Evolutionary conservation across 2,329 filamentous ascomycete genomes (phyloP), one percentile per base, ranked within the genome.

Genomic region (Fusarium pseudoanthophilum): DNA sequence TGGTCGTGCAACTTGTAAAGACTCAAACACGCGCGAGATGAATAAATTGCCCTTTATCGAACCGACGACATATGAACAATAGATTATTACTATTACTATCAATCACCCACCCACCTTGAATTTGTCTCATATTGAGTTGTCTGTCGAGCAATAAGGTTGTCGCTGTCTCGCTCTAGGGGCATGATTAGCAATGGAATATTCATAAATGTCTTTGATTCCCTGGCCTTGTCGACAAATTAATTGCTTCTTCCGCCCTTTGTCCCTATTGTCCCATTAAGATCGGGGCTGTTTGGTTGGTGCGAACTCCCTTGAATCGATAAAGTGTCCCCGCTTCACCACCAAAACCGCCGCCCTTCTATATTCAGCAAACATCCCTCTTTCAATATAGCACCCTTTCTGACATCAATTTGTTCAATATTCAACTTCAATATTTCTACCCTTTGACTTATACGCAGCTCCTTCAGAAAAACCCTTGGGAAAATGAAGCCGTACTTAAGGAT

Each of bases 401-500:
- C 39, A 57, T 37, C 32, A 45, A 26, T 58, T 43, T 36, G 42
- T 55, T 52, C 57, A 60, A 60, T 52, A 60, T 71, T 73, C 73
- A 64, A 64, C 75, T 2, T 58, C 55, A 36, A 58, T 75, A 75
- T 60, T 74, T 11, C 60, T 64, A 58, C 72, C 76, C 75, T 69
- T 69, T 60, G 26, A 51, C 57, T 46, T 28, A 60, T 26, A 34
- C 21, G 60, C 32, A 16, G 60, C 58, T 64, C 68, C 65, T 52
- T 69, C 40, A 49, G 9, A 20, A 60, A 24, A 69, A 30, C 74
- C 75, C 75, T 74, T 59, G 48, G 69, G 32, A 70, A 53, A 49
- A 76, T 67, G 73, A 76, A 63, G 67, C 26, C 34, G 61, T 65
- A 75, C 72, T 77, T 77, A 78, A 78, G 63, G 46, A 60, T 24